These are phyloP conservation scores for Aspergillus carbonarius DNA, from an alignment of 2,329 filamentous ascomycete genomes.

Conservation along the genomic window DNA sequence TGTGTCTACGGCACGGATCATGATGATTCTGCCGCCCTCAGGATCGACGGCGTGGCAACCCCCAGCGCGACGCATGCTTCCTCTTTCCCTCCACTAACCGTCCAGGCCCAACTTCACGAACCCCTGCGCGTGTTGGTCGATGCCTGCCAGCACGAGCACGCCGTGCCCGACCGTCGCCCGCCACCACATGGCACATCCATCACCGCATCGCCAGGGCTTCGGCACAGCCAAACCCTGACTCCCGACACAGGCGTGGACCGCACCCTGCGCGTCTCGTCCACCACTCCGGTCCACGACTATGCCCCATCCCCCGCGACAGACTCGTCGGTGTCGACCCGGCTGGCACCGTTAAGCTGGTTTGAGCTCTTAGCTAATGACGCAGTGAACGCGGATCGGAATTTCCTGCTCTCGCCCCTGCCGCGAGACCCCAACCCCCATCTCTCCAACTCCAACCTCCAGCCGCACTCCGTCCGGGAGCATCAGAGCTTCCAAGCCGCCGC, in stretches of 20 bases:
- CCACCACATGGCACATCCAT: background rate
- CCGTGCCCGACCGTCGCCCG: constrained; percentile 7
- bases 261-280: background rate
- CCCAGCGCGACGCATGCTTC: background rate
- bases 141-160: constrained; percentile 22
- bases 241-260: constrained; percentile 8
- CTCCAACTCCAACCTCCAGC: constrained; percentile 5
- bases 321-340: constrained; percentile 37
- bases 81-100: background rate
- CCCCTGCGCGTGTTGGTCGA: constrained; percentile 22
- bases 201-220: background rate
- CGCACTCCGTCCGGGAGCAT: constrained; percentile 13
- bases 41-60: too few species aligned
- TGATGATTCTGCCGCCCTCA: background rate
- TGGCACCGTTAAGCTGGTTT: constrained; percentile 51
- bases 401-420: constrained; percentile 16
- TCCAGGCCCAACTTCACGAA: constrained; percentile 8
- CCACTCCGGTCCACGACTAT: constrained; percentile 10
- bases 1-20: constrained; percentile 23
- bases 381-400: constrained; percentile 15
- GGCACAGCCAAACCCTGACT: background rate
- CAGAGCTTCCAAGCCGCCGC: constrained; percentile 23
- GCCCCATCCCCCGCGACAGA: constrained; percentile 31
- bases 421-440: constrained; percentile 17
- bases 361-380: constrained; percentile 36